Base-by-base conservation (phyloP, 1,139 yeast species). In the Diutina siamensis region DNA sequence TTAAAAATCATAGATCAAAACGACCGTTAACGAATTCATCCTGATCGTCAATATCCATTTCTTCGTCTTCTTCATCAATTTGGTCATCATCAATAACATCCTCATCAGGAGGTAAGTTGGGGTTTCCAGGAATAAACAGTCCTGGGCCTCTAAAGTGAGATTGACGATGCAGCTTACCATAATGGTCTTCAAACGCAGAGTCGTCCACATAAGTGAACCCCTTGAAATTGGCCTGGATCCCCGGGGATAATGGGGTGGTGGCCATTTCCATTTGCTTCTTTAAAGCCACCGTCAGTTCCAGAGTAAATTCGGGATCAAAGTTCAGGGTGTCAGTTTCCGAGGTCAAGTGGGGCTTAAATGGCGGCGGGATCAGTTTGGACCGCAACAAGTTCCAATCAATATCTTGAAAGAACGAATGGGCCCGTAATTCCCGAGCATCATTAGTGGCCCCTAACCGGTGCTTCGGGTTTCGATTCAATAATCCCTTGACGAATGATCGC, bases 131-230 rank as follows among this genome's bases (percentile, higher is more conserved):
- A 42, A 83, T 80, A 54, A 83, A 77, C 2, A 88, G 80, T 4
- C 88, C 88, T 19, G 78, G 78, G 47, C 77, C 80, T 51, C 70
- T 74, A 57, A 67, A 76, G 1, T 75, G 62, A 50, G 68, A 70
- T 50, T 70, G 67, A 47, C 74, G 59, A 52, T 64, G 69, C 18
- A 71, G 64, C 56, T 67, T 66, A 45, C 73, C 70, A 52, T 83
- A 82, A 60, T 83, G 87, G 54, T 87, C 95, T 55, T 87, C 95
- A 72, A 89, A 80, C 22, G 94, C 77, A n/a, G 94, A 83, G 53
- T 85, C 97, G 59, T 88, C 97, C 44, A 92, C 97, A 62, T 85
- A 92, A 0, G 97, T 89, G 61, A 89, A 89, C 1, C 97, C 97
- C 57, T 87, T 86, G 65, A 92, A 92, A 59, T 88, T 88, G 46